Percentiles rank a stretch among this genome's conserved stretches.
Evolutionary conservation across 768 basidiomycete species (phyloP).

Genomic region (Russula griseocarnosa): DNA sequence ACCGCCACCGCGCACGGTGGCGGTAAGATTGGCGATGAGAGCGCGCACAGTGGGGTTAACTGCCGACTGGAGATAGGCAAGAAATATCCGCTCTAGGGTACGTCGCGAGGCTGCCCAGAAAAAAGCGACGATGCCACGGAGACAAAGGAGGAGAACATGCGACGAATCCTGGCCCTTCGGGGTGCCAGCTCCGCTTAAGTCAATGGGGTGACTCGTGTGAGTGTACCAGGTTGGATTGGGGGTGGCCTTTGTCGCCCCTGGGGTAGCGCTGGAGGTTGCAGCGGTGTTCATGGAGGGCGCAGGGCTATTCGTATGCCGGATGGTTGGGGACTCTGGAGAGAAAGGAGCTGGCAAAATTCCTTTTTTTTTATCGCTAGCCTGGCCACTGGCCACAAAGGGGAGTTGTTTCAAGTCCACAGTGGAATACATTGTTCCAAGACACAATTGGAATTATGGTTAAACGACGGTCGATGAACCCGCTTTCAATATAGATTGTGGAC

Average conservation of each 20-base stretch:
- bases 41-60: neutral
- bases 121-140: slow-evolving; percentile 7
- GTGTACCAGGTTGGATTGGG: neutral
- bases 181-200: neutral
- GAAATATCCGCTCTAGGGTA: neutral
- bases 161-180: neutral
- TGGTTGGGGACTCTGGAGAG: neutral
- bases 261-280: neutral
- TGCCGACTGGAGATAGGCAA: neutral
- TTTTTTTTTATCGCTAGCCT: slow-evolving; percentile 3
- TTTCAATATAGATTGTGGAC: neutral
- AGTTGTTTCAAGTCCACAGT: neutral
- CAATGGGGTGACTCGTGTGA: neutral
- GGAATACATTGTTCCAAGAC: neutral
- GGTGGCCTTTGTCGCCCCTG: neutral
- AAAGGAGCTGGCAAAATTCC: neutral
- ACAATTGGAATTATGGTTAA: neutral
- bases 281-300: neutral
- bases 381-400: neutral
- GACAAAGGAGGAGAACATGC: neutral
- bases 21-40: neutral
- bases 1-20: neutral
- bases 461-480: neutral
- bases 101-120: neutral
- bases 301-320: neutral